These are phyloP conservation scores for Trametes sp. DNA, from an alignment of 1,284 basidiomycete species.

Conservation along the genomic window DNA sequence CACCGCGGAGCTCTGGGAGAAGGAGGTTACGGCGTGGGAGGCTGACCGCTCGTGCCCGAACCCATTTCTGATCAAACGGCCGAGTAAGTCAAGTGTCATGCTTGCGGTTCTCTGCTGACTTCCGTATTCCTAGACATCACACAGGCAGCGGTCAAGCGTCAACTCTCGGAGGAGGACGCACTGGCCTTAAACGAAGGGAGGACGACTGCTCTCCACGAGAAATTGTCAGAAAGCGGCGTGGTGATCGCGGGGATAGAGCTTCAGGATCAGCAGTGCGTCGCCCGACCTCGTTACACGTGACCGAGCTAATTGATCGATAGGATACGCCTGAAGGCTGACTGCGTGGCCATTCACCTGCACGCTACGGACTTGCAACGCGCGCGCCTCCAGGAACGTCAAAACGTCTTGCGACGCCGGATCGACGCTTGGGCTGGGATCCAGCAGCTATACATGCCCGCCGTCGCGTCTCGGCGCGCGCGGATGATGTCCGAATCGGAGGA, in stretches of 20 bases:
- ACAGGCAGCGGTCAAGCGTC: conserved; percentile 18
- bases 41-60: neutral
- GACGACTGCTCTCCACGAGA: conserved; percentile 3
- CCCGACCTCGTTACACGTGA: neutral
- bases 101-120: neutral
- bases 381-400: conserved; percentile 4
- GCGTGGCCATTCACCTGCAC: neutral
- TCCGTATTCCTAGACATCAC: conserved; percentile 14
- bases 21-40: neutral
- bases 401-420: conserved; percentile 1
- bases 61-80: neutral
- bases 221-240: conserved; percentile 13
- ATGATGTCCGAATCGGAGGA: neutral
- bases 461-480: neutral
- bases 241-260: conserved; percentile 24
- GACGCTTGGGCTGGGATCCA: conserved; percentile 17
- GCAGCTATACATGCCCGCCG: conserved; percentile 14
- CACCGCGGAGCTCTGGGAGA: neutral
- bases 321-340: neutral
- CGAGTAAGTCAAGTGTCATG: neutral
- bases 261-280: conserved; percentile 28
- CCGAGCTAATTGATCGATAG: neutral
- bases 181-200: neutral
- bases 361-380: conserved; percentile 14
- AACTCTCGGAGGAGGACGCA: conserved; percentile 25